A percentile compares a stretch with the other conserved stretches of the same genome.
Evolutionary conservation across 352 stramenopile species (phyloP).

Genomic region (Phytophthora cryptogea): DNA sequence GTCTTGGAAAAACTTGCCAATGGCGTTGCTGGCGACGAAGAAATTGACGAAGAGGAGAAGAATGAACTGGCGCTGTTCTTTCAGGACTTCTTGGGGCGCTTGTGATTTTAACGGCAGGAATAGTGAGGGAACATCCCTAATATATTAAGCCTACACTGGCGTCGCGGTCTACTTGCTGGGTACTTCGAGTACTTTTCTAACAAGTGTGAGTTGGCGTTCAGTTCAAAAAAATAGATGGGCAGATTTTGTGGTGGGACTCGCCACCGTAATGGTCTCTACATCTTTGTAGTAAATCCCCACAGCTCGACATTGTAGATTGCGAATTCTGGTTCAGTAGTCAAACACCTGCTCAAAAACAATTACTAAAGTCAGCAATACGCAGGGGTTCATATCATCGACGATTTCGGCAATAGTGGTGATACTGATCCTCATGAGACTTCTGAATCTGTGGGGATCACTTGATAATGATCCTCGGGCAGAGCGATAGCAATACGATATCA

Average conservation of each 20-base stretch:
- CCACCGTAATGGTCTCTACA: constrained; percentile 26
- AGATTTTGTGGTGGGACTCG: neutral
- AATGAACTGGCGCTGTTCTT: constrained; percentile 55
- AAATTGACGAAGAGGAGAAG: constrained; percentile 59
- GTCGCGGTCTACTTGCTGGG: neutral
- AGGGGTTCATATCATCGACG: too few relatives aligned
- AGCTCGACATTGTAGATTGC: constrained; percentile 68
- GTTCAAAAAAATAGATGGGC: constrained; percentile 1
- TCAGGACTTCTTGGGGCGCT: constrained; percentile 35
- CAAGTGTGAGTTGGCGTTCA: neutral
- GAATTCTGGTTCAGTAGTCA: constrained; percentile 59
- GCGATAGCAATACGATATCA: too few relatives aligned
- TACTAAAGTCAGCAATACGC: neutral
- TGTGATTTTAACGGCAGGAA: constrained; percentile 15
- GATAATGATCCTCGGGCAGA: too few relatives aligned
- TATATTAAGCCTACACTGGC: constrained; percentile 24
- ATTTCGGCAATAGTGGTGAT: too few relatives aligned
- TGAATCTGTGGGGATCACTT: too few relatives aligned
- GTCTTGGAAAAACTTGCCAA: constrained; percentile 41
- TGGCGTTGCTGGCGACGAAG: constrained; percentile 30
- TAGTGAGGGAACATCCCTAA: constrained; percentile 15
- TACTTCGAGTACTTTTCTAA: neutral
- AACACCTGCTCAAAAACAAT: constrained; percentile 23
- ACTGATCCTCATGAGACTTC: too few relatives aligned
- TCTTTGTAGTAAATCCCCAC: constrained; percentile 67